phyloP scores from a whole-genome alignment of 306 rosid species.

The Boehmeria nivea region DNA sequence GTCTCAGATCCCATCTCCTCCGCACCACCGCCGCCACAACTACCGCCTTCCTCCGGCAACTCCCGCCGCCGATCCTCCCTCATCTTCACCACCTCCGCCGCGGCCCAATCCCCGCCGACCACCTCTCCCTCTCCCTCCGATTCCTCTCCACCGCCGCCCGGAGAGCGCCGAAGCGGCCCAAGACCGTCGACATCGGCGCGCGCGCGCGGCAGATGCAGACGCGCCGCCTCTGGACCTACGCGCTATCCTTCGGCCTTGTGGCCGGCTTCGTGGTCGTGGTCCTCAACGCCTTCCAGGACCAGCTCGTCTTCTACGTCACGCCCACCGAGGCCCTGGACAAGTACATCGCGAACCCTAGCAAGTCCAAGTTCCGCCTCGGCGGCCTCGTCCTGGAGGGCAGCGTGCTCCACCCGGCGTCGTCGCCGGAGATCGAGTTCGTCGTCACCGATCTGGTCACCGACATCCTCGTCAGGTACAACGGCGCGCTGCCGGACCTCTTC shows the following conservation, averaged over 20 bases:
- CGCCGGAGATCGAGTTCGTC: constrained; percentile 77
- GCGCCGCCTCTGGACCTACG: constrained; percentile 87
- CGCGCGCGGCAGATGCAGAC: constrained; percentile 87
- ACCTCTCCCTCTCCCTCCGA: constrained; percentile 26
- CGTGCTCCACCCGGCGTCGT: constrained; percentile 60
- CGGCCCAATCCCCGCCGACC: constrained; percentile 3
- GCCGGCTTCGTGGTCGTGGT: constrained; percentile 85
- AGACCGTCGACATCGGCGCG: constrained; percentile 56
- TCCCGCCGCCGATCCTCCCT: constrained; percentile 16
- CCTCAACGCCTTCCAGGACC: constrained; percentile 69
- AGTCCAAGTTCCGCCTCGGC: constrained; percentile 75
- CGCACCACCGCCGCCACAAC: constrained; percentile 23
- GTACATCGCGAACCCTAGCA: constrained; percentile 50
- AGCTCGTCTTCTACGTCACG: constrained; percentile 75
- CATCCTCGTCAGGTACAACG: constrained; percentile 66
- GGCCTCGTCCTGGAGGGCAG: constrained; percentile 94
- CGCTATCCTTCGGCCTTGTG: constrained; percentile 50
- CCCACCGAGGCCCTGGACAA: constrained; percentile 73
- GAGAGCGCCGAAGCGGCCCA: constrained; percentile 42
- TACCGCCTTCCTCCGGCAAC: constrained; percentile 18
- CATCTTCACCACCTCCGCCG: constrained; percentile 13
- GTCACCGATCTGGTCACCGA: constrained; percentile 83
- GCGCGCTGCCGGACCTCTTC: constrained; percentile 80
- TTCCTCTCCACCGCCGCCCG: constrained; percentile 60
- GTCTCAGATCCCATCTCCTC: constrained; percentile 55